Evolutionary conservation across 306 rosid species (phyloP).

Genomic region (Malus sylvestris): DNA sequence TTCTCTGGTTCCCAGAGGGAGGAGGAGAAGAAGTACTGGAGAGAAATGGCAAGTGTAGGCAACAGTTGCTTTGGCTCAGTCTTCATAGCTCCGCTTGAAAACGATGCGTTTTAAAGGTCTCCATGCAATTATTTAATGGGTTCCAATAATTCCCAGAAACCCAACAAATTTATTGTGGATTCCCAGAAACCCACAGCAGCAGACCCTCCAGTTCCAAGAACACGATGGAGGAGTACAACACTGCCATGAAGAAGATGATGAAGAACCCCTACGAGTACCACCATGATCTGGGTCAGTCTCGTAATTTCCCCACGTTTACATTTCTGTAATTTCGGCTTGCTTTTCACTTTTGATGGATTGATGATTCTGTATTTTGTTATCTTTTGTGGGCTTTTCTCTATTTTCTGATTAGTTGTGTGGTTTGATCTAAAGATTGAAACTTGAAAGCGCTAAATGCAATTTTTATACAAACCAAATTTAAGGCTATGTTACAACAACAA

Average conservation of each 20-base stretch:
- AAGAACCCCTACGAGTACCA: slow-evolving; percentile 92
- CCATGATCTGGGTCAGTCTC: slow-evolving; percentile 82
- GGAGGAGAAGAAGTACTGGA: not conserved
- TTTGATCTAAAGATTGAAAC: not conserved
- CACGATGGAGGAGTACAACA: slow-evolving; percentile 72
- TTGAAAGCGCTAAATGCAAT: not conserved
- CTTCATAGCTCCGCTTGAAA: slow-evolving; percentile 25
- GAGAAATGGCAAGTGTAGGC: slow-evolving; percentile 35
- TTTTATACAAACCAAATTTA: not conserved
- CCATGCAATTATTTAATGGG: slow-evolving; percentile 15
- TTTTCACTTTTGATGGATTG: not conserved
- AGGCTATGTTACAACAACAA: not conserved
- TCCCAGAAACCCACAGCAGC: slow-evolving; percentile 39
- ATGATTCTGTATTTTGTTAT: not conserved
- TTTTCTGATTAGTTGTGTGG: not conserved
- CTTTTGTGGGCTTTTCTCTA: not conserved
- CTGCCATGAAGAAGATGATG: slow-evolving; percentile 88
- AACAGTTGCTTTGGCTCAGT: slow-evolving; percentile 30
- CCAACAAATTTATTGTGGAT: slow-evolving; percentile 35
- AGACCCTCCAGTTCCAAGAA: slow-evolving; percentile 33
- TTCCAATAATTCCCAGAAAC: slow-evolving; percentile 10
- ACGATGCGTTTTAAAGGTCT: slow-evolving; percentile 11
- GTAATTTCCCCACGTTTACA: not conserved
- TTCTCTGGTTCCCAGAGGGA: not conserved
- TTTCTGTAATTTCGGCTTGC: not conserved